Evolutionary conservation across 805 yeast species (phyloP), one percentile per base, ranked within the genome.

Genomic region (Barnettozyma vustinii): DNA sequence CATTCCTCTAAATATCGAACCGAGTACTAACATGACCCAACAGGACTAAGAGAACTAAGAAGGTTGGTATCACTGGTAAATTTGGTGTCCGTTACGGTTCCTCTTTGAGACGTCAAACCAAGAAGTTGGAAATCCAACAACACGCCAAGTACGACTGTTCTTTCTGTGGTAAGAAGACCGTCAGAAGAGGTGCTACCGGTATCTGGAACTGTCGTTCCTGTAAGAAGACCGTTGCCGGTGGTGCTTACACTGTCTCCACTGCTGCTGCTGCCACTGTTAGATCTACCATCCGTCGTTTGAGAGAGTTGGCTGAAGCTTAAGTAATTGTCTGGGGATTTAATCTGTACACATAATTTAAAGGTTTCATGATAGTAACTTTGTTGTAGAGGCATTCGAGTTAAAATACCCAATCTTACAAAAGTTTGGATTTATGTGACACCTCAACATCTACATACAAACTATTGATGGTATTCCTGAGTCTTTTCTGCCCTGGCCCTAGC

Each of bases 61-160:
- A 94, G 89, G 99, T 94, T 76, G 99, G 99, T 79, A 94, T 94
- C 84, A 94, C 99, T 76, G 99, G 99, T 85, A 95, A 95, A 83
- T 94, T 89, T 85, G 99, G 99, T 89, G 97, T 94, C 81, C 91
- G 99, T 84, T 94, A 94, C 83, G 96, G 99, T 91, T 92, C 99
- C 69, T 95, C 99, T 62, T 83, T 94, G 77, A 92, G 99, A 87
- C 89, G 98, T 81, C 97, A 90, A 80, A 87, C 96, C 83, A 91
- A 91, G 86, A 94, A 94, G 83, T 81, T 94, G 77, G 99, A 95
- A 81, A 85, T 89, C 70, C 97, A 90, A 79, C 97, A 91, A 77
- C 99, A 92, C 79, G 87, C 99, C 69, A 88, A 87, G 74, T 94
- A 95, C 86, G 96, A 88, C 77, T 94, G 98, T 78, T 83, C 99